phyloP scores from a whole-genome alignment of 2,329 filamentous ascomycete genomes.

The Ophiostoma sp. region DNA sequence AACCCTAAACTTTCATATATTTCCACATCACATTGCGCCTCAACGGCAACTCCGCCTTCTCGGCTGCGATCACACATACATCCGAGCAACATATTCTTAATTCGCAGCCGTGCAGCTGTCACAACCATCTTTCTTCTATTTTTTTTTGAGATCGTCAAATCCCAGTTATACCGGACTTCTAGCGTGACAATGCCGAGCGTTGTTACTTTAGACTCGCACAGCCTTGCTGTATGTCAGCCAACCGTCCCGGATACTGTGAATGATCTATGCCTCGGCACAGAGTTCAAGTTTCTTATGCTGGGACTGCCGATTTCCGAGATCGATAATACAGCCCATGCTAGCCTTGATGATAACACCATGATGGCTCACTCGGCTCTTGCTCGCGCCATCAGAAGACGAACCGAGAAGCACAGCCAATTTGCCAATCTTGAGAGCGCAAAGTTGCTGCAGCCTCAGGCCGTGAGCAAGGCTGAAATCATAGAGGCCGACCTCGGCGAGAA shows the following conservation, averaged over 20 bases:
- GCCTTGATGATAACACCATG: conserved; percentile 19
- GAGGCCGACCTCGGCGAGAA: conserved; percentile 29
- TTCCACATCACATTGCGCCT: background rate
- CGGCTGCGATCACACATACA: background rate
- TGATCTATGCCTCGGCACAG: conserved; percentile 32
- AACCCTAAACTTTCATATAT: background rate
- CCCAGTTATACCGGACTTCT: background rate
- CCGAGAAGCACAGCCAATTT: conserved; percentile 1
- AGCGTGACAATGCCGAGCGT: background rate
- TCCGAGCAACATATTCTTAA: background rate
- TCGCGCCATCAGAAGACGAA: conserved; percentile 27
- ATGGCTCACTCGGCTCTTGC: conserved; percentile 31
- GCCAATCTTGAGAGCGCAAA: background rate
- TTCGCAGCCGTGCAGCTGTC: background rate
- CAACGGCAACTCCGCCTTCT: background rate
- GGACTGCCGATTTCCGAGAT: conserved; percentile 26
- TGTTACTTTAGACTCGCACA: background rate
- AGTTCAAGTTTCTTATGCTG: conserved; percentile 35
- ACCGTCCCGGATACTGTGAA: conserved; percentile 26
- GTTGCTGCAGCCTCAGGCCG: conserved; percentile 22
- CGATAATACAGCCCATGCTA: background rate
- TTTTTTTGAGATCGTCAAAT: too few species aligned
- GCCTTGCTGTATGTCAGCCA: background rate
- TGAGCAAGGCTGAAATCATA: conserved; percentile 32
- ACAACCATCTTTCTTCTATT: background rate